Percentiles rank a stretch among this genome's conserved stretches.
These are phyloP conservation scores for Phyllosticta citribraziliensis DNA, from an alignment of 2,329 filamentous ascomycete genomes.

Conservation along the genomic window DNA sequence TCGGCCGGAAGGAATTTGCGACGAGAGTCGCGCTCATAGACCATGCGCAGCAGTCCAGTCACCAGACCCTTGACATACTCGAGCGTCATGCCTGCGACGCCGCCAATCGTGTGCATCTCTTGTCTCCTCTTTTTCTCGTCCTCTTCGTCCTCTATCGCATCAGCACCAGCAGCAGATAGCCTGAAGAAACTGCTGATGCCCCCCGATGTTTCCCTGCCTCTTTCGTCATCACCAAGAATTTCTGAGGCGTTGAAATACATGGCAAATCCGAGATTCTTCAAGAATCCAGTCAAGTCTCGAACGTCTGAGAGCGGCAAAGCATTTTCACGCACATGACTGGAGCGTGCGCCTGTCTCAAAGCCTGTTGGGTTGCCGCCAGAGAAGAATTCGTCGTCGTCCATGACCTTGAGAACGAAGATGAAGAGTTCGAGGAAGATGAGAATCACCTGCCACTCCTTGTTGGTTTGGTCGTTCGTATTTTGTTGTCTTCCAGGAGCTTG, in stretches of 20 bases:
- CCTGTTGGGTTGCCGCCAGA: slow-evolving; percentile 35
- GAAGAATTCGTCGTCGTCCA: slow-evolving; percentile 95
- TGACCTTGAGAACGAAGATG: slow-evolving; percentile 81
- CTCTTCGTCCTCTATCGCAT: slow-evolving; percentile 12
- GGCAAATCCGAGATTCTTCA: slow-evolving; percentile 85
- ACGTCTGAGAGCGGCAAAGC: slow-evolving; percentile 64
- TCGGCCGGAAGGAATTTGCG: slow-evolving; percentile 70
- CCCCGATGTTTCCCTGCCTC: slow-evolving; percentile 38
- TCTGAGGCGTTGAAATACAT: slow-evolving; percentile 76
- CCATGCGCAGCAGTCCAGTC: slow-evolving; percentile 70
- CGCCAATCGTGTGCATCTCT: slow-evolving; percentile 41
- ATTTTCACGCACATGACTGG: slow-evolving; percentile 40
- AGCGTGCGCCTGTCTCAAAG: not conserved
- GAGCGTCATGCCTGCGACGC: slow-evolving; percentile 62
- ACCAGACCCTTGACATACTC: slow-evolving; percentile 70
- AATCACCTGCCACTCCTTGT: slow-evolving; percentile 76
- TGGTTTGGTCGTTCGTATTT: slow-evolving; percentile 10
- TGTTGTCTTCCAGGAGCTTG: slow-evolving; percentile 19
- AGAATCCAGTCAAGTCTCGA: slow-evolving; percentile 64
- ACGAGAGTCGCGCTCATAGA: slow-evolving; percentile 89
- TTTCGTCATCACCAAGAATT: slow-evolving; percentile 37
- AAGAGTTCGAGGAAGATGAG: slow-evolving; percentile 91
- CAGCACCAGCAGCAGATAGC: slow-evolving; percentile 7
- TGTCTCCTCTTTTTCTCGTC: slow-evolving; percentile 20
- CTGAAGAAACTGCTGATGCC: slow-evolving; percentile 26